These are phyloP conservation scores for Candida mesenterica DNA, from an alignment of 1,139 yeast species.

Conservation along the genomic window DNA sequence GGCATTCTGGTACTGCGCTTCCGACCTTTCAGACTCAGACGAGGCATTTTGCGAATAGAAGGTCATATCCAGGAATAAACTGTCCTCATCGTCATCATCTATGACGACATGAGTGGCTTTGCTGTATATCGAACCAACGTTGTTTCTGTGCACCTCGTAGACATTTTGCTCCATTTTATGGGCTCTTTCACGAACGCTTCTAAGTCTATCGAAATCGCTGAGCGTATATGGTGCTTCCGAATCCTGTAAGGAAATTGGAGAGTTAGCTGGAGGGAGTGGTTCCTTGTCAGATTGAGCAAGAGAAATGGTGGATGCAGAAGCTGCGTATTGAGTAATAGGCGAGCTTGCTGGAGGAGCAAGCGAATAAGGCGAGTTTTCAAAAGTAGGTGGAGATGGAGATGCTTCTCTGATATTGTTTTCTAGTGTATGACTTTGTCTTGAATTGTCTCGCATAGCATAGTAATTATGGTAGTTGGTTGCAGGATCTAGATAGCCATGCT, in stretches of 20 bases:
- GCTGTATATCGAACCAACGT: constrained; percentile 5
- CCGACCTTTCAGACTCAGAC: constrained; percentile 7
- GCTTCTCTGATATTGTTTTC: not conserved
- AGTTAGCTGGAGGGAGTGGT: constrained; percentile 2
- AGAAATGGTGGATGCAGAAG: not conserved
- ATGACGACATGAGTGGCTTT: constrained; percentile 13
- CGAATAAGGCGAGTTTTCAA: not conserved
- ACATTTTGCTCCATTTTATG: constrained; percentile 8
- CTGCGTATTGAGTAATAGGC: constrained; percentile 3
- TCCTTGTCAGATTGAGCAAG: constrained; percentile 1
- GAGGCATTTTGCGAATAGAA: constrained; percentile 5
- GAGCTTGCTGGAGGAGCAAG: constrained; percentile 3
- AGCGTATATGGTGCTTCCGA: not conserved
- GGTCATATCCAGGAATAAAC: constrained; percentile 21
- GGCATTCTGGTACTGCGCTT: not conserved
- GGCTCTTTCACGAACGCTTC: constrained; percentile 8
- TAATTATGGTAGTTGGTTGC: no score
- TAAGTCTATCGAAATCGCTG: constrained; percentile 3
- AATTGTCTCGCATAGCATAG: no score
- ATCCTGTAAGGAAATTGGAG: constrained; percentile 5
- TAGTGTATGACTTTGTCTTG: no score
- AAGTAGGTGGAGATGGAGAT: not conserved
- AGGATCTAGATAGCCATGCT: no score
- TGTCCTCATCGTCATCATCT: constrained; percentile 21
- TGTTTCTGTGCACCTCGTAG: constrained; percentile 6